These are phyloP conservation scores for Phaeosphaeria sp. DNA, from an alignment of 2,329 filamentous ascomycete genomes.

Conservation along the genomic window DNA sequence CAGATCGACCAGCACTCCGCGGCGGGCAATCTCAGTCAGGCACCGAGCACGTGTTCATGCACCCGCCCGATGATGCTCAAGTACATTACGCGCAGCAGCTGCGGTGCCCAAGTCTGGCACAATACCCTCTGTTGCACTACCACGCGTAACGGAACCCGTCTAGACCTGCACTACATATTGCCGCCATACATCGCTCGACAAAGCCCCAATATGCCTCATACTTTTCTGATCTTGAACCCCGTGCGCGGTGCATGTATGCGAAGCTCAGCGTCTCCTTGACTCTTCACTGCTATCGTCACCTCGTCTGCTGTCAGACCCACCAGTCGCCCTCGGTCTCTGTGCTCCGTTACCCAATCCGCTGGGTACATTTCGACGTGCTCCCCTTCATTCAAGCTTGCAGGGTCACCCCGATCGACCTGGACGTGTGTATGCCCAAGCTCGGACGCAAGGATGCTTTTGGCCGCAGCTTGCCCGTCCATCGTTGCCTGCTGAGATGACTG, in stretches of 20 bases:
- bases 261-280: conserved; percentile 17
- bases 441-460: conserved; percentile 54
- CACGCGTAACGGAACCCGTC: conserved; percentile 16
- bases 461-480: conserved; percentile 63
- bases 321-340: conserved; percentile 29
- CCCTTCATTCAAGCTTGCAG: conserved; percentile 60
- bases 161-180: conserved; percentile 26
- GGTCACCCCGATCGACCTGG: conserved; percentile 59
- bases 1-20: conserved; percentile 15
- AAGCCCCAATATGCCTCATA: conserved; percentile 12
- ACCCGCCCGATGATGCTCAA: conserved; percentile 23
- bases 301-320: conserved; percentile 28
- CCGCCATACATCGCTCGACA: conserved; percentile 8
- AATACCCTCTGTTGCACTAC: conserved; percentile 18
- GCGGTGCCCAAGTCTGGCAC: conserved; percentile 21
- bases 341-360: conserved; percentile 27
- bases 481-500: conserved; percentile 50
- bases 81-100: conserved; percentile 21
- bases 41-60: conserved; percentile 36
- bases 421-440: conserved; percentile 56
- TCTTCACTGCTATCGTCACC: conserved; percentile 29
- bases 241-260: conserved; percentile 33
- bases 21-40: conserved; percentile 22
- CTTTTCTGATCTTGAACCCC: conserved; percentile 32
- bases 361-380: conserved; percentile 54